These are phyloP conservation scores for Diplodia scrobiculata DNA, from an alignment of 2,329 filamentous ascomycete species.

Conservation along the genomic window DNA sequence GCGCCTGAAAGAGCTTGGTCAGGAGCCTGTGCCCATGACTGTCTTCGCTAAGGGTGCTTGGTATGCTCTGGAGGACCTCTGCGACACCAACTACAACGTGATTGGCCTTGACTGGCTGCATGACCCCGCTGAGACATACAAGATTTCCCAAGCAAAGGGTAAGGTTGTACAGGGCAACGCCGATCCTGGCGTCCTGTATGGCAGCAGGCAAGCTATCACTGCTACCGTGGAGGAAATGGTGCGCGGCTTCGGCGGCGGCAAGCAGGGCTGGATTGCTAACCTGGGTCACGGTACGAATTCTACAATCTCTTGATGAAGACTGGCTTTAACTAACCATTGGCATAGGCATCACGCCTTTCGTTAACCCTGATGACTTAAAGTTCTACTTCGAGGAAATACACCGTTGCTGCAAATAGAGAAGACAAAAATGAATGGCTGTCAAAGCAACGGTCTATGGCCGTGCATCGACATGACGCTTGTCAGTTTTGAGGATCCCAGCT, in stretches of 20 bases:
- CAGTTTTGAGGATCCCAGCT: background rate
- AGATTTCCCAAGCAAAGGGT: constrained; percentile 68
- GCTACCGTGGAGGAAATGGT: constrained; percentile 83
- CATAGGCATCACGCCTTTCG: constrained; percentile 85
- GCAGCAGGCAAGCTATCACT: constrained; percentile 77
- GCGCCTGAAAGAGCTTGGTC: constrained; percentile 70
- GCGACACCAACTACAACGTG: constrained; percentile 86
- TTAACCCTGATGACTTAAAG: constrained; percentile 88
- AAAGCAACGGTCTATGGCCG: background rate
- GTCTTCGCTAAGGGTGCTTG: constrained; percentile 98
- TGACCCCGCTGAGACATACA: constrained; percentile 80
- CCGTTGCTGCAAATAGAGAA: constrained; percentile 36
- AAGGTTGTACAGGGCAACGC: constrained; percentile 93
- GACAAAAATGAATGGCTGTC: background rate
- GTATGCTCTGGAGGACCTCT: constrained; percentile 87
- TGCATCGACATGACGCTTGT: background rate
- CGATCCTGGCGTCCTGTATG: constrained; percentile 90
- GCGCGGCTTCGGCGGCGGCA: constrained; percentile 76
- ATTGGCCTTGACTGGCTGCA: constrained; percentile 95
- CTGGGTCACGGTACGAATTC: constrained; percentile 77
- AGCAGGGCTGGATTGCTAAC: constrained; percentile 95
- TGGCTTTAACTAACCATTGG: background rate
- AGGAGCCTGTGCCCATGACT: constrained; percentile 89
- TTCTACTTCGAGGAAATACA: constrained; percentile 95
- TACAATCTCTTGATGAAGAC: too few relatives aligned